Evolutionary conservation across 768 basidiomycete species (phyloP), one percentile per base, ranked within the genome.

Genomic region (Lentinula edodes): DNA sequence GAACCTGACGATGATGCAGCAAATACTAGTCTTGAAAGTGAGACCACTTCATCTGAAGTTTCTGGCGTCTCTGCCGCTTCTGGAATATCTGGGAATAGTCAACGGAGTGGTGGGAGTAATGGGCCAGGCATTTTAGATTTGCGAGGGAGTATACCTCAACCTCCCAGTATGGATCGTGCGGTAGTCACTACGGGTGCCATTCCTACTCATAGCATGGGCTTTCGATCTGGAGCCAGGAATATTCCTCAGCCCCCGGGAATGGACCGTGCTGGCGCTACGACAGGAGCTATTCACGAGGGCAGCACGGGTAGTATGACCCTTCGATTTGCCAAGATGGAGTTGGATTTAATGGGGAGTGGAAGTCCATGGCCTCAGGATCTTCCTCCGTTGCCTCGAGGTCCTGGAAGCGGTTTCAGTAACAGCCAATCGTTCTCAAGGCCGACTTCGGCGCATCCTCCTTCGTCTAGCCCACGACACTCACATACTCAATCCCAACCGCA

Each of bases 351-450:
- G 34, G 38, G 34, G 15, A 35, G 42, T n/a, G 45, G 34, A 28
- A 34, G 38, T 10, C n/a, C 45, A 16, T 60, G 58, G 58, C 58
- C 58, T 38, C 46, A 48, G 48, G 58, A 60, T 60, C 36, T 60
- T 10, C 58, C 58, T 28, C 41, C 42, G 6, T 46, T 60, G n/a
- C 58, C 58, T 32, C 16, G 38, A 46, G 58, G 32, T 12, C 58
- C 58, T 15, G 58, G 58, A 36, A 45, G 45, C 38, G 56, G 56
- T 13, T 58, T 43, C 13, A 58, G 13, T 5, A 45, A 13, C 42
- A 10, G 32, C 9, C 13, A 15, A 36, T 20, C 53, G 20, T 54
- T 20, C 20, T 54, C 53, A 12, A 54, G 53, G 18, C 53, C 53
- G n/a, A 28, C 35, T 36, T 54, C 53, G 5, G 39, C 53, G 16